phyloP scores from a whole-genome alignment of 352 stramenopile species.

The Phytophthora citricola region DNA sequence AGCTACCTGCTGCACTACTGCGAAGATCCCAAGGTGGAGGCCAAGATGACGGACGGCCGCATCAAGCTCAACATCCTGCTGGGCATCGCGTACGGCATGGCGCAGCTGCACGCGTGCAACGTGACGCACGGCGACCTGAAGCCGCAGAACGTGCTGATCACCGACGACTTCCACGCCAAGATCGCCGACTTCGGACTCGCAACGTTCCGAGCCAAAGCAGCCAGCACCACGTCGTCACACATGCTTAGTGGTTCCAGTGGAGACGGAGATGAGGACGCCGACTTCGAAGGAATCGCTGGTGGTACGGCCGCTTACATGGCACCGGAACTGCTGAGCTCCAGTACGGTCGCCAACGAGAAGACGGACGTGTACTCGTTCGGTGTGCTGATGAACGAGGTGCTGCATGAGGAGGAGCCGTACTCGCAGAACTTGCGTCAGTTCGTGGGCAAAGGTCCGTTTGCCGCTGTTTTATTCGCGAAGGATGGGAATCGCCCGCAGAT shows the following conservation, averaged over 20 bases:
- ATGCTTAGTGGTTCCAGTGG: slow-evolving; percentile 22
- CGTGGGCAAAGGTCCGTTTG: slow-evolving; percentile 42
- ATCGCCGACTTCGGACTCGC: slow-evolving; percentile 81
- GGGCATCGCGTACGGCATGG: slow-evolving; percentile 42
- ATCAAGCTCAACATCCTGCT: slow-evolving; percentile 47
- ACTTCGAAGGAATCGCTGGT: slow-evolving; percentile 39
- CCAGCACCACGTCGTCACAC: slow-evolving; percentile 42
- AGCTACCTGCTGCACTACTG: slow-evolving; percentile 47
- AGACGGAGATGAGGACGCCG: slow-evolving; percentile 24
- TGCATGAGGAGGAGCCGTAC: slow-evolving; percentile 56
- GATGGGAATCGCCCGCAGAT: slow-evolving; percentile 33
- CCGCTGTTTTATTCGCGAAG: slow-evolving; percentile 37
- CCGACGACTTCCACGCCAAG: slow-evolving; percentile 74
- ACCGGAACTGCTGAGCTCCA: slow-evolving; percentile 44
- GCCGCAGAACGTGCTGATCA: slow-evolving; percentile 73
- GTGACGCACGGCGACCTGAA: slow-evolving; percentile 74
- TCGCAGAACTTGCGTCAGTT: slow-evolving; percentile 42
- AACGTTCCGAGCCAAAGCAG: slow-evolving; percentile 36
- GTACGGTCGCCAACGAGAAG: slow-evolving; percentile 33
- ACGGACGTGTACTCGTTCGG: slow-evolving; percentile 54
- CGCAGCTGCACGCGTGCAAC: slow-evolving; percentile 42
- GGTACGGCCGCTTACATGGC: slow-evolving; percentile 66
- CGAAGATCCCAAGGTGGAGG: slow-evolving; percentile 35
- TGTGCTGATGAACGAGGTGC: slow-evolving; percentile 50
- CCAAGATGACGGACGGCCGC: slow-evolving; percentile 49